A percentile compares a stretch with the other conserved stretches of the same genome.
Conservation (phyloP, 129 eudicot genomes). For the Ambrosia artemisiifolia region DNA sequence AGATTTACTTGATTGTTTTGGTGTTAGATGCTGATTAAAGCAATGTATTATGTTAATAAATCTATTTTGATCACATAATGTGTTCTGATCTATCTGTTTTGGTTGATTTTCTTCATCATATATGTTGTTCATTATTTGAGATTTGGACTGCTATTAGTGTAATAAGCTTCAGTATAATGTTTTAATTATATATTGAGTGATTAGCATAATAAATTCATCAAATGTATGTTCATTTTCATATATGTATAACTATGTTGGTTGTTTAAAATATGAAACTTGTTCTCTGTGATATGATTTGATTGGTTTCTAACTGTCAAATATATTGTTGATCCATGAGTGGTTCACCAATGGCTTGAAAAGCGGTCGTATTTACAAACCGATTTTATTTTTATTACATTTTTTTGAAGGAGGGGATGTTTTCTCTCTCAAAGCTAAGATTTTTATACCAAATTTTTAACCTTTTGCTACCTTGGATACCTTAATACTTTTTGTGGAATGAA, state of each 20-base stretch:
- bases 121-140: no score
- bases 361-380: background rate
- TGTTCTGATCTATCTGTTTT: constrained; percentile 28
- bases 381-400: no score
- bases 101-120: no score
- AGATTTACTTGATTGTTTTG: constrained; percentile 5
- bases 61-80: constrained; percentile 12
- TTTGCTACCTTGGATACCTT: constrained; percentile 26
- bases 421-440: background rate
- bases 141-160: background rate
- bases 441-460: background rate
- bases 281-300: background rate
- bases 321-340: background rate
- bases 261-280: constrained; percentile 4
- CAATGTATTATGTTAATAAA: constrained; percentile 6
- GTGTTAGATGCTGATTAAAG: constrained; percentile 7
- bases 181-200: constrained; percentile 1
- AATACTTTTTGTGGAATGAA: background rate
- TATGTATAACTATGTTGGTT: background rate
- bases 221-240: background rate
- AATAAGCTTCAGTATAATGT: background rate
- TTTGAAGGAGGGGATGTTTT: background rate
- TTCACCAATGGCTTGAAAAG: background rate
- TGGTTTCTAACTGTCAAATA: background rate
- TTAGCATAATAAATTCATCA: background rate